Evolutionary conservation across 257 asterid genomes (phyloP), one percentile per base, ranked within the genome.

Genomic region (Knoxia roxburghii): DNA sequence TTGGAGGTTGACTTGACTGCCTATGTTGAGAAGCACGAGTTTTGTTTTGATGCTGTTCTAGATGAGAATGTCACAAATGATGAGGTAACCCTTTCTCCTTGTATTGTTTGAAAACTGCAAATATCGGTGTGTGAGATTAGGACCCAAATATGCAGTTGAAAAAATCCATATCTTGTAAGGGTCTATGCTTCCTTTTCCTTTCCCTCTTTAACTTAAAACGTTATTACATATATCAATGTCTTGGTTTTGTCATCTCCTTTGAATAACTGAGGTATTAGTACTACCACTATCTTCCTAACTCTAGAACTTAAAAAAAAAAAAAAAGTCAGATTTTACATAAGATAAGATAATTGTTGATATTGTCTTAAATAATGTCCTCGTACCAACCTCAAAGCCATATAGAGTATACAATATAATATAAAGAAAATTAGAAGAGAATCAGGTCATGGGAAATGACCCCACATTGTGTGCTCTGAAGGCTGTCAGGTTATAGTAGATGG

Each of bases 1-100:
- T 59, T 48, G 68, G 75, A 94, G 99, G 97, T 94, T 74, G 99
- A 94, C 79, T 84, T 94, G 88, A 94, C 99, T 68, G 97, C 97
- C 54, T 94, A 94, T 57, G 95, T 89, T 75, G 99, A 94, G 82
- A 94, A 84, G 79, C 99, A 94, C 29, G 99, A 87, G 82, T 94
- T 90, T 81, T 84, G 93, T 81, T 90, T 94, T 78, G 97, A 94
- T 82, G 97, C 96, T 26, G 99, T 94, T 74, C 88, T 94, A 33
- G 91, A 94, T 80, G 96, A 90, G 76, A 74, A 85, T 45, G 99
- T 94, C 67, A 76, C 96, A 23, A 94, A 94, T 80, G 96, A 88
- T 76, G 99, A 90, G 99, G 99, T 94, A 85, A 69, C 68, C 21
- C 51, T 21, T 54, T 46, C 64, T 32, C 14, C 21, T 65, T 8